Base-by-base conservation (phyloP, 495 filamentous ascomycete species). In the Podospora fimiseda region DNA sequence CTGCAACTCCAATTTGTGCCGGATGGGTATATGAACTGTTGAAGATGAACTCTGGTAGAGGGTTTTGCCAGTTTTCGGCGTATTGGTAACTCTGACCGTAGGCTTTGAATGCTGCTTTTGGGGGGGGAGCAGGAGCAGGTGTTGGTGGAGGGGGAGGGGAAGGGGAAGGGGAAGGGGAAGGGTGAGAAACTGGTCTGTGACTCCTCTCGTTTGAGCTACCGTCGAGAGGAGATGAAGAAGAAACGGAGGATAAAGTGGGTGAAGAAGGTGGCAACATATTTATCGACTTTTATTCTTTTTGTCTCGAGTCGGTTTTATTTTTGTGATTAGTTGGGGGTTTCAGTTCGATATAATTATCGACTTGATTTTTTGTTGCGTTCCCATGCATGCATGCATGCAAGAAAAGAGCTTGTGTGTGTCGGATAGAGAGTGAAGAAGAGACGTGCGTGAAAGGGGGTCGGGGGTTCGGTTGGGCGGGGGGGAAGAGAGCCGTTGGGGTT, bases 21-120 rank as follows among this genome's bases (percentile, higher is more conserved):
- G 30, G 15, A 9, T 43, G 27, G 15, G 20, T 33, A 50, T 30
- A 16, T 21, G 9, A 43, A 15, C 20, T 37, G 53, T 38, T 42
- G 18, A 58, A 30, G 14, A 63, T 43, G 8, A 66, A 30, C 53
- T 63, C 60, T 4, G 63, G 63, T 9, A 40, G 54, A 2, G 63
- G 63, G 20, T 66, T 66, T 3, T 47, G 38, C 50, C 52, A 55
- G 7, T 55, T 54, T 40, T 66, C 63, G 23, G 63, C 61, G 48
- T 55, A 66, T 23, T 56, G 60, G 44, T 64, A 61, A 5, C 58
- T 54, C 18, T 61, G 58, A 11, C 54, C 56, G 41, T 48, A 63
- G 13, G 44, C 44, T 43, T 58, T 61, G 47, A 52, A 37, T 2
- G 19, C 20, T 15, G 52, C 36, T 30, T 23, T 19, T 46, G 14